Evolutionary conservation across 352 stramenopile species (phyloP), one percentile per base, ranked within the genome.

Genomic region (Phytophthora cryptogea): DNA sequence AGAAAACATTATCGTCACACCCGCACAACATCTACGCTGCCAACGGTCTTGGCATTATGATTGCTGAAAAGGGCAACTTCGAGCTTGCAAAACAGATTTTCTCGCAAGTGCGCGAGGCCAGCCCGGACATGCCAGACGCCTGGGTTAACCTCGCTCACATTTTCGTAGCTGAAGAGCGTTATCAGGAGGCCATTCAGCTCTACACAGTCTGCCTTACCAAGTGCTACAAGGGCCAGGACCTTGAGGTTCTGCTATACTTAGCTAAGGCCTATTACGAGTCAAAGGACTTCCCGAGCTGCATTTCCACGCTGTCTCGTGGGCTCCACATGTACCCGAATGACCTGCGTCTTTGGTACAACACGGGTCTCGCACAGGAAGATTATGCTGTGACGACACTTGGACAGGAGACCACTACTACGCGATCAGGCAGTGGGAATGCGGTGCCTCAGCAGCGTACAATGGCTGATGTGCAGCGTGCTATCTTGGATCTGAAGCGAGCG

Each of bases 131-230:
- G 78, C 89, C 93, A 0, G 96, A 99, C 66, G 87, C 94, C 8
- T 97, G 96, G 70, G 91, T 99, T 70, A 99, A 99, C 73, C 81
- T 99, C 5, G 97, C 93, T 11, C 96, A 99, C 64, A 97, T 99
- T 63, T 98, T 98, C 61, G 83, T 99, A 8, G 95, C 95, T 0
- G 94, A 98, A 74, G 96, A 98, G 66, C 96, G 97, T 31, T 98
- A 98, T 66, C 84, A 92, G 26, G 96, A 98, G 66, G 95, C 95
- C 20, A 92, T 99, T 43, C 93, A 98, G 72, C 87, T 98, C 50
- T 99, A 98, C 66, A 95, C 96, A 35, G 96, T 96, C 52, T 96
- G 83, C 58, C 71, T 96, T 35, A 90, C 60, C 56, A 96, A 96
- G 71, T 96, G 90, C 53, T 96, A 95, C 70, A 84, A 95, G 16